Evolutionary conservation across 2,329 filamentous ascomycete species (phyloP).

Genomic region (Fusarium dlaminii): DNA sequence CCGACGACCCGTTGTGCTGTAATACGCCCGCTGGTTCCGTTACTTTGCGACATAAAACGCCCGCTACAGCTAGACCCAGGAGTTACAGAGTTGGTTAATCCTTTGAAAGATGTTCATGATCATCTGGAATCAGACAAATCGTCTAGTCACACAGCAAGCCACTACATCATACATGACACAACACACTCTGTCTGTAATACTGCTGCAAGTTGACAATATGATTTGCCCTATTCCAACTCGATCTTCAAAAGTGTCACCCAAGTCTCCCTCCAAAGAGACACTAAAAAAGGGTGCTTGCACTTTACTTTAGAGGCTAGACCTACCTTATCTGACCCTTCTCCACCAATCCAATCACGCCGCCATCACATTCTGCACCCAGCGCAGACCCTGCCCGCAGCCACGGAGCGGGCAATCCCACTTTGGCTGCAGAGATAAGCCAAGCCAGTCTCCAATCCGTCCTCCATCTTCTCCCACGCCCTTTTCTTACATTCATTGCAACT

Average conservation of each 20-base stretch:
- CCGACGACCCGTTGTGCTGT: constrained; percentile 16
- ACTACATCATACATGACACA: neutral
- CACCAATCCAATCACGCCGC: constrained; percentile 37
- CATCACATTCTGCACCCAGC: constrained; percentile 23
- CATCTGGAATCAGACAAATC: neutral
- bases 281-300: neutral
- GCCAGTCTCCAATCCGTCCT: neutral
- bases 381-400: constrained; percentile 12
- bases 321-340: constrained; percentile 33
- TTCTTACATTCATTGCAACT: constrained; percentile 8
- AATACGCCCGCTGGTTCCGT: constrained; percentile 31
- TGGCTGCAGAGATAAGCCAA: constrained; percentile 31
- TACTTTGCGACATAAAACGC: constrained; percentile 27
- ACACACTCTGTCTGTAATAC: neutral
- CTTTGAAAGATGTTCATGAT: neutral
- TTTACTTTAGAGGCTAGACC: neutral
- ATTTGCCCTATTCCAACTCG: neutral
- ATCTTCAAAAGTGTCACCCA: constrained; percentile 2
- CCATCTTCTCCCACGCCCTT: constrained; percentile 15
- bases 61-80: constrained; percentile 15
- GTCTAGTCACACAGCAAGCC: neutral
- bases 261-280: neutral
- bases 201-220: neutral
- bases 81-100: neutral
- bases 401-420: constrained; percentile 21